These are phyloP conservation scores for Picea mariana DNA, from an alignment of 83 land plant species.

Conservation along the genomic window DNA sequence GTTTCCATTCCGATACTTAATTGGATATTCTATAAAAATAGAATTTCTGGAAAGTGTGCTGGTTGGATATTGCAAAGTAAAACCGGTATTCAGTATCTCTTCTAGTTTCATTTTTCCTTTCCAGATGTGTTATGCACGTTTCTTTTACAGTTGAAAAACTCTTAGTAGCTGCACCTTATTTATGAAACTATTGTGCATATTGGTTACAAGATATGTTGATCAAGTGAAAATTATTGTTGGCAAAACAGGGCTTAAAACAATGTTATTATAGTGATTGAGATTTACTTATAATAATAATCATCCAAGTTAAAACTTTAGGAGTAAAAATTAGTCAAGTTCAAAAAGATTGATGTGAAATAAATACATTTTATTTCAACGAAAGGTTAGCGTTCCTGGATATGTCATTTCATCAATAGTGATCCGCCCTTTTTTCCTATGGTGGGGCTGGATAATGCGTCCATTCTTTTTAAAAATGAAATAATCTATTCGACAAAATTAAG, in stretches of 20 bases:
- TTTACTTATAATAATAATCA: no score
- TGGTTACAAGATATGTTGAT: not conserved
- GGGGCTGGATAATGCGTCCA: no score
- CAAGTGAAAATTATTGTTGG: not conserved
- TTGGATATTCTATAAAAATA: conserved; percentile 86
- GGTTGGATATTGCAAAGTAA: conserved; percentile 94
- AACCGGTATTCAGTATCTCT: not conserved
- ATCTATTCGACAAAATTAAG: no score
- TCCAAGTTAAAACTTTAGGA: no score
- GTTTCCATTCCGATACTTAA: conserved; percentile 96
- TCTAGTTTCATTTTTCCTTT: not conserved
- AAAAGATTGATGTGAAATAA: no score
- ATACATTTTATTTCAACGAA: no score
- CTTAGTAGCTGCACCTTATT: not conserved
- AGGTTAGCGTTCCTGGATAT: no score
- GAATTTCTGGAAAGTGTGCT: conserved; percentile 81
- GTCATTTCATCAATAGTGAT: no score
- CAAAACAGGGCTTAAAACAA: conserved; percentile 87
- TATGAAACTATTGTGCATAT: not conserved
- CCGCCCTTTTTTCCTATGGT: no score
- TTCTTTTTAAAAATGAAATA: no score
- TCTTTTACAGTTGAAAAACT: not conserved
- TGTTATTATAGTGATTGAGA: no score
- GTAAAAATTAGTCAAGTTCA: no score
- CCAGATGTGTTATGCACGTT: not conserved